phyloP scores from a whole-genome alignment of 2,329 filamentous ascomycete species.

The Sporothrix brasiliensis region DNA sequence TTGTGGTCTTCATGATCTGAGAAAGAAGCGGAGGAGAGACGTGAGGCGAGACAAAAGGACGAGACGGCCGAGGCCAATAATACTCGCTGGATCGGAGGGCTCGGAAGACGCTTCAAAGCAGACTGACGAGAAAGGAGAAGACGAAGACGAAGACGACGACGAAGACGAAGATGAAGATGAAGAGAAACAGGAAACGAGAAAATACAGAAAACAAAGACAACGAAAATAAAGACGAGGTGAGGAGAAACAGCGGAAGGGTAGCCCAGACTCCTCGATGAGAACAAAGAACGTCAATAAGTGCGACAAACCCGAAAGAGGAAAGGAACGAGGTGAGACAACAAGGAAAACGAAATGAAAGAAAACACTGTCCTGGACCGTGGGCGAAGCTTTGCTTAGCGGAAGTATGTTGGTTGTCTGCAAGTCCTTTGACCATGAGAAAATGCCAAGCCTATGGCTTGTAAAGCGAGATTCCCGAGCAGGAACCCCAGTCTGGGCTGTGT shows the following conservation, averaged over 20 bases:
- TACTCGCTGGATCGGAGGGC: background rate
- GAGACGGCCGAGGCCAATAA: too few species aligned
- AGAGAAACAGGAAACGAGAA: background rate
- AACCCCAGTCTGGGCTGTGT: conserved; percentile 8
- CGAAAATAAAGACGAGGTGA: background rate
- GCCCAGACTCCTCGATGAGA: background rate
- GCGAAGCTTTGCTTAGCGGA: conserved; percentile 20
- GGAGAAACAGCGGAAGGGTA: background rate
- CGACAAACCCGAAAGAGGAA: conserved; percentile 1
- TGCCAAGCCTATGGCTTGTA: conserved; percentile 17
- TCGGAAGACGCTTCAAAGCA: background rate
- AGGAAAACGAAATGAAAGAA: background rate
- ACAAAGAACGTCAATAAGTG: conserved; percentile 4
- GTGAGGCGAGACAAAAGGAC: background rate
- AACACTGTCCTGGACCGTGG: background rate
- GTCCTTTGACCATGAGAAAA: background rate
- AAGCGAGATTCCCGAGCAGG: conserved; percentile 1
- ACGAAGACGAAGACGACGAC: background rate
- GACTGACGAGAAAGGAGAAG: background rate
- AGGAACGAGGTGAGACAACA: background rate
- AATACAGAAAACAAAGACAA: background rate
- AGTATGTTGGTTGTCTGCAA: conserved; percentile 9
- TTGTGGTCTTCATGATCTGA: conserved; percentile 38
- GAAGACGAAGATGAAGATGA: background rate
- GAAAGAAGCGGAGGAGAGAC: background rate